Percentiles rank a stretch among this genome's conserved stretches.
Conservation (phyloP, 2,329 filamentous ascomycete species). For the Cladosporium austrohemisphaericum region DNA sequence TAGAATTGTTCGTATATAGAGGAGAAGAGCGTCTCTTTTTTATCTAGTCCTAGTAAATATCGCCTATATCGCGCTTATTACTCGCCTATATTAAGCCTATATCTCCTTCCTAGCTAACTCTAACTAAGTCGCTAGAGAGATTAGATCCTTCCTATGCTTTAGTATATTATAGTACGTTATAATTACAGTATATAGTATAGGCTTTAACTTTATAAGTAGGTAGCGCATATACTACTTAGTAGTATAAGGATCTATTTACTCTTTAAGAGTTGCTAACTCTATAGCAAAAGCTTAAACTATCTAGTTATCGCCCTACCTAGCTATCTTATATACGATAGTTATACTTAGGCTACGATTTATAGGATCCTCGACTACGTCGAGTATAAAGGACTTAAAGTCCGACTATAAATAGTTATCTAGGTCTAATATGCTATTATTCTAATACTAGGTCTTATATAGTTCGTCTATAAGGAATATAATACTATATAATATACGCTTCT, state of each 20-base stretch:
- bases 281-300: too few species aligned
- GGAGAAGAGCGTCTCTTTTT: neutral
- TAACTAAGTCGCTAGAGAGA: neutral
- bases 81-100: neutral
- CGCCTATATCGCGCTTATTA: neutral
- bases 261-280: too few species aligned
- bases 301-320: neutral
- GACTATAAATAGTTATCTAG: neutral
- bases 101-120: neutral
- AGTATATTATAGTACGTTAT: neutral
- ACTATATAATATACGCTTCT: neutral
- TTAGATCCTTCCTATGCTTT: neutral
- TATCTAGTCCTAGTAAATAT: neutral
- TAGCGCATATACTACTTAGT: neutral
- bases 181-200: neutral
- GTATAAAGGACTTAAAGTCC: neutral
- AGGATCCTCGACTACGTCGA: neutral
- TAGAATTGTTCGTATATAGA: too few species aligned
- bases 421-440: neutral
- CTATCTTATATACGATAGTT: neutral
- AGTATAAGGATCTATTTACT: too few species aligned
- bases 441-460: too few species aligned
- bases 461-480: neutral
- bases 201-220: slow-evolving; percentile 1
- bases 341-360: neutral